A percentile compares a stretch with the other conserved stretches of the same genome.
Conservation (phyloP, 2,329 filamentous ascomycete species). For the Cladosporium cucumerinum region DNA sequence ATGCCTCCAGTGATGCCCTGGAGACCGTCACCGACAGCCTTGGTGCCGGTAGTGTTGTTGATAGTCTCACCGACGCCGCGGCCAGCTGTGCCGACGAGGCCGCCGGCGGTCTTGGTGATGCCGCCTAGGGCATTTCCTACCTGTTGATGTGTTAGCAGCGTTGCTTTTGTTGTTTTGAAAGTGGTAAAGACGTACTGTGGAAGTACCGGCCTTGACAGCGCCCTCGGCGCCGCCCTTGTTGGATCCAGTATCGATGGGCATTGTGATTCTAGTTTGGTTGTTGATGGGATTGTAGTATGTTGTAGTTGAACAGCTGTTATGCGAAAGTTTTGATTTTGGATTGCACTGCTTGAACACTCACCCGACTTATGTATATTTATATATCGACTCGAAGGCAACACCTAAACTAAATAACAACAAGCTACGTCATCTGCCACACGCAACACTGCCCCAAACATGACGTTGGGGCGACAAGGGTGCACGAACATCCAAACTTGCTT, state of each 20-base stretch:
- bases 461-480: background rate
- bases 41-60: slow-evolving; percentile 44
- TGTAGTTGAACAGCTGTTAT: background rate
- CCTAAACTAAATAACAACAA: background rate
- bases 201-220: slow-evolving; percentile 34
- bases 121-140: slow-evolving; percentile 52
- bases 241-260: slow-evolving; percentile 10
- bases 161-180: slow-evolving; percentile 36
- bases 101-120: slow-evolving; percentile 51
- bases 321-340: background rate
- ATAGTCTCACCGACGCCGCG: slow-evolving; percentile 43
- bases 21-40: slow-evolving; percentile 41
- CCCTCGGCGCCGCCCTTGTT: slow-evolving; percentile 27
- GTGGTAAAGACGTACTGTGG: slow-evolving; percentile 23
- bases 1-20: slow-evolving; percentile 41
- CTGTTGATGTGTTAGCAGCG: slow-evolving; percentile 36
- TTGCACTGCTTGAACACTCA: background rate
- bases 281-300: background rate
- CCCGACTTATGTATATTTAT: background rate
- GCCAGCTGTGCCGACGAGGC: slow-evolving; percentile 48
- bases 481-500: background rate
- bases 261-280: background rate
- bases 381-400: background rate
- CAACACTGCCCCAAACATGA: slow-evolving; percentile 4
- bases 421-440: background rate